Base-by-base conservation (phyloP, 306 rosid genomes). In the Morella rubra region DNA sequence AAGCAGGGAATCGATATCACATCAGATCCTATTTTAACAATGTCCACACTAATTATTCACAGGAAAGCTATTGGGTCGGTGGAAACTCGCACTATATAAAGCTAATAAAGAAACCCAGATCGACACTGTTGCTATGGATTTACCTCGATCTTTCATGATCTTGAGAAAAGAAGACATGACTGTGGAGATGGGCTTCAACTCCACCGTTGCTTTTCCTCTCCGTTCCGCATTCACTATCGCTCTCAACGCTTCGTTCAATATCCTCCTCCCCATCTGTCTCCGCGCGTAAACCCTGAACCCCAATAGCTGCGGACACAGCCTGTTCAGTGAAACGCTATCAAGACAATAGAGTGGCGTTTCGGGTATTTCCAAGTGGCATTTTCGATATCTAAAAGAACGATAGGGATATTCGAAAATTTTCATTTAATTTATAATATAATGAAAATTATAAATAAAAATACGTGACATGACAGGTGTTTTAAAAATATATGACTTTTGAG, bases 71-170 rank as follows among this genome's bases (percentile, higher is more conserved):
- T 7, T 44, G 2, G 37, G 37, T 32, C 3, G 2, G 3, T 32
- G 2, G 37, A 32, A 32, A 32, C 37, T 32, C 2, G 37, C 37
- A 41, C 50, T 15, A 42, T 42, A 59, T 19, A n/a, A 16, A 52
- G 6, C 16, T 52, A 52, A 6, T 32, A 59, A 4, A 4, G 45
- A 81, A 64, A n/a, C 5, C 19, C 20, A 60, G 14, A 22, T 15
- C 44, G 18, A 14, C 13, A 4, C 20, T 11, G 5, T 8, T 41
- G 15, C 2, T 16, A 32, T 19, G 61, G 68, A 7, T 41, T 72
- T 90, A 93, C 97, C 97, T 69, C 86, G 91, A 77, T 86, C 77
- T 86, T 86, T 93, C 98, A 91, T 93, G 87, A 93, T 84, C 51
- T 78, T 86, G 71, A 93, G 96, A 84, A 93, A 91, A 16, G 96